Evolutionary conservation across 208 protist species (phyloP).

Genomic region (Trypanosoma congolense): DNA sequence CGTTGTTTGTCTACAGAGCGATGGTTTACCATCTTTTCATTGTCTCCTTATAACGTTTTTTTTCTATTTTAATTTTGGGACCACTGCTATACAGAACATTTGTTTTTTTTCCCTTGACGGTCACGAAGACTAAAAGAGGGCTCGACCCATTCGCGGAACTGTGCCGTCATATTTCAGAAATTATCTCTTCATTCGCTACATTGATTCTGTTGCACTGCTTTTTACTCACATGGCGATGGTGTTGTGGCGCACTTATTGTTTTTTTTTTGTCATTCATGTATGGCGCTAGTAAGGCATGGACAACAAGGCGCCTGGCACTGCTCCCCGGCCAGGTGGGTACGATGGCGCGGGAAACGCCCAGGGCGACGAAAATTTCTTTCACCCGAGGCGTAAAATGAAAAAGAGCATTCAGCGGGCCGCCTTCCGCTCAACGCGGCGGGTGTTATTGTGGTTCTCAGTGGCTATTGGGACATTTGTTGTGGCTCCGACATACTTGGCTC

Average conservation of each 20-base stretch:
- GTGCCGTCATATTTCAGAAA: too few species aligned
- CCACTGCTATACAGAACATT: too few species aligned
- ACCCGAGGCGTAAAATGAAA: conserved; percentile 41
- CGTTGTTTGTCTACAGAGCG: too few species aligned
- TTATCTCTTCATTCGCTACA: too few species aligned
- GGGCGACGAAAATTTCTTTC: conserved; percentile 74
- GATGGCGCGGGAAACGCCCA: conserved; percentile 30
- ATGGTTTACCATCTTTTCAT: too few species aligned
- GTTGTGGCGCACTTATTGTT: not conserved
- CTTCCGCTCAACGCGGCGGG: conserved; percentile 46
- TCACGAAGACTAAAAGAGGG: too few species aligned
- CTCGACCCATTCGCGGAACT: too few species aligned
- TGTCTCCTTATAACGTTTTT: too few species aligned
- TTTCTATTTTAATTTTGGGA: too few species aligned
- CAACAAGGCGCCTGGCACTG: conserved; percentile 77
- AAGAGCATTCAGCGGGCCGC: conserved; percentile 76
- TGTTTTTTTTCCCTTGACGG: too few species aligned
- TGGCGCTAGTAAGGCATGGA: conserved; percentile 38
- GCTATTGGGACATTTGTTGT: conserved; percentile 45
- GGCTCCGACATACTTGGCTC: conserved; percentile 53
- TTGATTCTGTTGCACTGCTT: not conserved
- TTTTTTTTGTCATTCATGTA: not conserved
- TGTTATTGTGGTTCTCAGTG: conserved; percentile 47
- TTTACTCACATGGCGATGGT: not conserved
- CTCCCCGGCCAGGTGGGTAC: conserved; percentile 57